phyloP scores from a whole-genome alignment of 495 filamentous ascomycete genomes.

The Aspergillus conjunctus region DNA sequence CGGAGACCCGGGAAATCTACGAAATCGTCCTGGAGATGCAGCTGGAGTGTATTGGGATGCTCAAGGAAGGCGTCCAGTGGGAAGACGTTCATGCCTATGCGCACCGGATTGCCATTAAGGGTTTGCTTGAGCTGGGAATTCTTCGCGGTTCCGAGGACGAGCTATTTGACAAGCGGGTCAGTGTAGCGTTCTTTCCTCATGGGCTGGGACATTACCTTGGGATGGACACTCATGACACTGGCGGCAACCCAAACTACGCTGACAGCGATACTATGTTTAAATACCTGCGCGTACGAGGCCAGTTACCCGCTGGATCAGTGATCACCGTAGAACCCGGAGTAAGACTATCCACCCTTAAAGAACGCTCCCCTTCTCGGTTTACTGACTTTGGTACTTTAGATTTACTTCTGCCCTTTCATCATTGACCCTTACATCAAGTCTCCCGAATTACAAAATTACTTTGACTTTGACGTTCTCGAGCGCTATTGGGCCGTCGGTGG shows the following conservation, averaged over 20 bases:
- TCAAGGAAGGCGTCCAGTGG: constrained; percentile 80
- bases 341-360: constrained; percentile 31
- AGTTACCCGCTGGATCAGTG: constrained; percentile 72
- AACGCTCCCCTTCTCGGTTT: constrained; percentile 5
- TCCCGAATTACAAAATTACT: constrained; percentile 67
- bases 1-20: constrained; percentile 77
- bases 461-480: constrained; percentile 72
- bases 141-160: constrained; percentile 68
- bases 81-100: constrained; percentile 79
- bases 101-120: constrained; percentile 79
- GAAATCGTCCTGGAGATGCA: constrained; percentile 89
- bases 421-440: constrained; percentile 79
- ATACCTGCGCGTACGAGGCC: constrained; percentile 81
- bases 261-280: constrained; percentile 84
- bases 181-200: constrained; percentile 89
- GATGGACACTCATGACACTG: constrained; percentile 93
- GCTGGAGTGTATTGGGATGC: constrained; percentile 65
- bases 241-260: constrained; percentile 81
- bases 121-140: constrained; percentile 74
- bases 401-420: constrained; percentile 94
- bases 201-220: constrained; percentile 90
- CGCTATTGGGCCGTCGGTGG: constrained; percentile 90
- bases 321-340: constrained; percentile 91
- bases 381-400: constrained; percentile 40
- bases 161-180: constrained; percentile 71